Percentiles rank a stretch among this genome's conserved stretches.
phyloP scores from a whole-genome alignment of 73 alveolate genomes.

The Paramecium sexaurelia region DNA sequence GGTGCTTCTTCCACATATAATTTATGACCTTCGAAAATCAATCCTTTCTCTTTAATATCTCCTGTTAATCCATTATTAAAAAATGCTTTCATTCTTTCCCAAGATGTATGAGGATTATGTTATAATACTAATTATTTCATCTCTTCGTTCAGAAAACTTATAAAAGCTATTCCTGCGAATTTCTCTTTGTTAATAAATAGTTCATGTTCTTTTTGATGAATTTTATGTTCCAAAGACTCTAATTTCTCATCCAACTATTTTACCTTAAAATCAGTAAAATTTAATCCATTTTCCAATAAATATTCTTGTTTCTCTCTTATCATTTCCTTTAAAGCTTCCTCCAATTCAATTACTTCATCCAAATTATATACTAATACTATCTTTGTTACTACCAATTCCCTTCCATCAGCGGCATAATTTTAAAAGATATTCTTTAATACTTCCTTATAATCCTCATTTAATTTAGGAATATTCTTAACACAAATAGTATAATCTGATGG shows the following conservation, averaged over 20 bases:
- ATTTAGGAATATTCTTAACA: slow-evolving; percentile 44
- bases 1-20: slow-evolving; percentile 68
- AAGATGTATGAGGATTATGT: slow-evolving; percentile 44
- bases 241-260: slow-evolving; percentile 54
- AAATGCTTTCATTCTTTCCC: slow-evolving; percentile 52
- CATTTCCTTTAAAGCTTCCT: background rate
- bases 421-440: slow-evolving; percentile 35
- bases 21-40: slow-evolving; percentile 57
- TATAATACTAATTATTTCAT: slow-evolving; percentile 47
- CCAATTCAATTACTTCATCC: slow-evolving; percentile 59
- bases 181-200: slow-evolving; percentile 4
- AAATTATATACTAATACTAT: slow-evolving; percentile 64
- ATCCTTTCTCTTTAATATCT: background rate
- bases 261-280: slow-evolving; percentile 43
- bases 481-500: slow-evolving; percentile 68
- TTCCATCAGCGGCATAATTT: slow-evolving; percentile 62
- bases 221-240: slow-evolving; percentile 53
- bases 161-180: slow-evolving; percentile 68
- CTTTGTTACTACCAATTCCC: slow-evolving; percentile 17
- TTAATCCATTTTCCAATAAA: slow-evolving; percentile 22
- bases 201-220: slow-evolving; percentile 46
- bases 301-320: slow-evolving; percentile 47
- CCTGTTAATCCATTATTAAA: slow-evolving; percentile 56
- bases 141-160: slow-evolving; percentile 59
- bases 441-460: slow-evolving; percentile 34